Conservation (phyloP, 169 alveolate species). For the Theileria sp. region DNA sequence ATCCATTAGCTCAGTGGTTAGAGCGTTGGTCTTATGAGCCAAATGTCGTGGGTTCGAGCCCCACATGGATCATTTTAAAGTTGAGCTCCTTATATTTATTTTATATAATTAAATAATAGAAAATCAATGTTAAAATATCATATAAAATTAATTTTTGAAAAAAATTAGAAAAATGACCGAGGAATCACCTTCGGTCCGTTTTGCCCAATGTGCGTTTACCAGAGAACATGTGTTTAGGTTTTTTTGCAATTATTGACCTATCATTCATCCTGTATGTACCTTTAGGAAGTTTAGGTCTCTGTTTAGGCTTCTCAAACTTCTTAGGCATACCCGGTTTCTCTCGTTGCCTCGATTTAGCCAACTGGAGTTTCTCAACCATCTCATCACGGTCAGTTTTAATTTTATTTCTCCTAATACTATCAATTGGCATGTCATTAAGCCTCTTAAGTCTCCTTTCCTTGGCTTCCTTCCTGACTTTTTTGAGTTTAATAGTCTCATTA, state of each 20-base stretch:
- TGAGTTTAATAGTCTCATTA: constrained; percentile 53
- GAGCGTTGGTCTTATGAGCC: constrained; percentile 87
- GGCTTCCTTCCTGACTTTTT: constrained; percentile 59
- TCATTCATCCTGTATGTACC: constrained; percentile 89
- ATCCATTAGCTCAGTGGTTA: constrained; percentile 87
- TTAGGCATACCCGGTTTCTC: constrained; percentile 61
- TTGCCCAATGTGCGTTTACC: constrained; percentile 96
- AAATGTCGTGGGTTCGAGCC: constrained; percentile 87
- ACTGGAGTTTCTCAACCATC: constrained; percentile 29
- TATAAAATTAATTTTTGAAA: neutral
- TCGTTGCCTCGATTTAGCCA: constrained; percentile 63
- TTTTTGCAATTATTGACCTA: constrained; percentile 83
- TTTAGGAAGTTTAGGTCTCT: constrained; percentile 69
- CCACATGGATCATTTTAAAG: constrained; percentile 81
- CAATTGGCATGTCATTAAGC: constrained; percentile 54
- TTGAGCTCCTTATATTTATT: neutral
- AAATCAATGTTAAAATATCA: neutral
- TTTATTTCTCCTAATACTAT: constrained; percentile 8
- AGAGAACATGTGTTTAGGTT: constrained; percentile 92
- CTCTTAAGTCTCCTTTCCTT: constrained; percentile 49
- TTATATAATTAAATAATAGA: neutral
- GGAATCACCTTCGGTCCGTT: constrained; percentile 87
- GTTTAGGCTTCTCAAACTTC: constrained; percentile 63
- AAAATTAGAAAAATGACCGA: neutral
- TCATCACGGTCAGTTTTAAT: constrained; percentile 26